These are phyloP conservation scores for Heliamphora pulchella DNA, from an alignment of 179 eudicot species.

Conservation along the genomic window DNA sequence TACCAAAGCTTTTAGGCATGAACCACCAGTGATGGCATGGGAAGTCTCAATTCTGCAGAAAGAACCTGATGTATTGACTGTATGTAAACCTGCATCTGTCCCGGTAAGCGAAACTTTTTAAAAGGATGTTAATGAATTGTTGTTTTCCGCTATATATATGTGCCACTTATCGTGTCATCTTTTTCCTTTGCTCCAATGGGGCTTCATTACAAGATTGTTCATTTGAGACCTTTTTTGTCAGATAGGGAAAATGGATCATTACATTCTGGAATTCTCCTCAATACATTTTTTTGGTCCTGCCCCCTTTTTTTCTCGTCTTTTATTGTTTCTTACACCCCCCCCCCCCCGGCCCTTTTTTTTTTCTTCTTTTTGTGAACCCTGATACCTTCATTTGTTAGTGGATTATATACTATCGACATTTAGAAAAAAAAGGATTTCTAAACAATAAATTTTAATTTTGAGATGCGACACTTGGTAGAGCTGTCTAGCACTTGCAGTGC, in stretches of 20 bases:
- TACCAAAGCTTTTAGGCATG: conserved; percentile 69
- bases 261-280: not conserved
- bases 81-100: conserved; percentile 89
- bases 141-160: conserved; percentile 7
- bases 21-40: conserved; percentile 95
- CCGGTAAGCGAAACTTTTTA: conserved; percentile 50
- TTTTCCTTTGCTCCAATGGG: not conserved
- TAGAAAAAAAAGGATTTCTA: not conserved
- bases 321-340: not conserved
- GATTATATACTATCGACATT: not conserved
- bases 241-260: not conserved
- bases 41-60: conserved; percentile 63
- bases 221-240: too few species aligned
- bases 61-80: conserved; percentile 72
- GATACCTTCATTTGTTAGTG: not conserved
- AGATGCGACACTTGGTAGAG: not conserved
- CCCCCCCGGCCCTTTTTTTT: too few species aligned
- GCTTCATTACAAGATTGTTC: not conserved
- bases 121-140: not conserved
- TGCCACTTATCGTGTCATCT: not conserved
- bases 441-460: not conserved
- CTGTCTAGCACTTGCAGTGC: too few species aligned
- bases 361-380: not conserved
- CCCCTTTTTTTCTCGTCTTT: not conserved
- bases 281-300: too few species aligned